Conservation (phyloP, 768 basidiomycete species). For the Cubamyces lactineus region DNA sequence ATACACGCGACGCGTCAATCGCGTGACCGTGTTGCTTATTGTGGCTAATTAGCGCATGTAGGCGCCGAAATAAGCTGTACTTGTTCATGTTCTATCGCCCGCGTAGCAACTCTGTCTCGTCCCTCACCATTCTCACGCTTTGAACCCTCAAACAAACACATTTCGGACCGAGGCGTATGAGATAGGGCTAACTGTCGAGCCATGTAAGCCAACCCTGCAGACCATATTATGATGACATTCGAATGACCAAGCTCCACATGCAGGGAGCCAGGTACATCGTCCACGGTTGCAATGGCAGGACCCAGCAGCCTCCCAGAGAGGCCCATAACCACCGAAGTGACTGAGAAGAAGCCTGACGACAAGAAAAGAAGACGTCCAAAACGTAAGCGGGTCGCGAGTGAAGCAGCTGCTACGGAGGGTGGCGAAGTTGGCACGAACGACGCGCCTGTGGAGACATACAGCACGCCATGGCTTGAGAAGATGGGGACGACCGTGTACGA, state of each 20-base stretch:
- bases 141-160: no score
- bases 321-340: background rate
- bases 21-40: constrained; percentile 18
- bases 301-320: constrained; percentile 14
- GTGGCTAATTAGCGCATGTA: background rate
- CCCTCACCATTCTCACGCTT: no score
- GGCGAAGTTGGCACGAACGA: constrained; percentile 1
- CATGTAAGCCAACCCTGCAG: no score
- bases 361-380: constrained; percentile 13
- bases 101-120: no score
- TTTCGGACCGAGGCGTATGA: no score
- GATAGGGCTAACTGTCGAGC: no score
- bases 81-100: background rate
- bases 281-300: constrained; percentile 5
- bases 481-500: constrained; percentile 33
- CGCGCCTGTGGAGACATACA: constrained; percentile 1
- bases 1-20: constrained; percentile 21
- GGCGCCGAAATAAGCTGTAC: background rate
- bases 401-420: background rate
- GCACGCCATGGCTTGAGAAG: constrained; percentile 30
- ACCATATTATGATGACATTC: no score
- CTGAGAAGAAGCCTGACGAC: constrained; percentile 1
- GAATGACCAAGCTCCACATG: no score
- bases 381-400: constrained; percentile 17
- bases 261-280: constrained; percentile 2